Conservation (phyloP, 2,329 filamentous ascomycete species). For the Penicillium sp. region DNA sequence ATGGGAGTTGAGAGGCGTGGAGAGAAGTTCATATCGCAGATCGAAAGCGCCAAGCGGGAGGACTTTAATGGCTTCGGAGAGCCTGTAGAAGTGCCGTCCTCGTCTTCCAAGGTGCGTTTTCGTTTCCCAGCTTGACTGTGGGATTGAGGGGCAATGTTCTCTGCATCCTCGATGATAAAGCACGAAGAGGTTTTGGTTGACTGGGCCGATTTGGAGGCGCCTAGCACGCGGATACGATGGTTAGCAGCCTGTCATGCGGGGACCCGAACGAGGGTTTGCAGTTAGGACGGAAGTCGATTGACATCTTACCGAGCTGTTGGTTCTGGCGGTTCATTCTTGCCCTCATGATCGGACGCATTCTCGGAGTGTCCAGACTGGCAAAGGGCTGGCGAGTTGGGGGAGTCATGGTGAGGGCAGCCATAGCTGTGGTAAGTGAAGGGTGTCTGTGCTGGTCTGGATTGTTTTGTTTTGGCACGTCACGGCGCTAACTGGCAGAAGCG, state of each 20-base stretch:
- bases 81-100: conserved; percentile 27
- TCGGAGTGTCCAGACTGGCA: conserved; percentile 29
- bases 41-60: conserved; percentile 34
- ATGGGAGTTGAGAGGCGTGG: conserved; percentile 21
- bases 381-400: conserved; percentile 32
- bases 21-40: conserved; percentile 17
- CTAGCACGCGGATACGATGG: conserved; percentile 4
- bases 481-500: conserved; percentile 20
- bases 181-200: conserved; percentile 12
- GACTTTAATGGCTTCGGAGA: conserved; percentile 48
- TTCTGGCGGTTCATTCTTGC: conserved; percentile 31
- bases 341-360: conserved; percentile 27
- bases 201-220: conserved; percentile 5
- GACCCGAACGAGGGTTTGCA: not conserved
- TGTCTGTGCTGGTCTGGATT: not conserved
- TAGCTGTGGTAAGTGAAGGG: conserved; percentile 11
- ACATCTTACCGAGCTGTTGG: conserved; percentile 26
- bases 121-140: conserved; percentile 46
- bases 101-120: conserved; percentile 32
- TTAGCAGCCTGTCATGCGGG: conserved; percentile 4
- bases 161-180: conserved; percentile 28
- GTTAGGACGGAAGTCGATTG: not conserved
- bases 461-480: conserved; percentile 21
- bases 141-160: conserved; percentile 54
- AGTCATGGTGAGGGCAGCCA: conserved; percentile 34